phyloP scores from a whole-genome alignment of 2,329 filamentous ascomycete genomes.

The Cladosporium sp. region DNA sequence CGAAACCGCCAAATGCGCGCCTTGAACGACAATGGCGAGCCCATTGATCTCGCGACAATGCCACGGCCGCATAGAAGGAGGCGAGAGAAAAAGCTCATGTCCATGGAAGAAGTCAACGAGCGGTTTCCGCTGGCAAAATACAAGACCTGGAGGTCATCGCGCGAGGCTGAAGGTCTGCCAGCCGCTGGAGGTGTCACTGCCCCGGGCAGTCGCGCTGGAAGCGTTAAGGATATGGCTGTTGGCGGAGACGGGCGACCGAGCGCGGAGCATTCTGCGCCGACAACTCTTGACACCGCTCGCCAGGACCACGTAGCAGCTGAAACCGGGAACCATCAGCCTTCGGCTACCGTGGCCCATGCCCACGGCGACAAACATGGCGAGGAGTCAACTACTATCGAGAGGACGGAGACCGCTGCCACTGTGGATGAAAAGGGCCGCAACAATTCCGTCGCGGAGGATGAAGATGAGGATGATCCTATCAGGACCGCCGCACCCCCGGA shows the following conservation, averaged over 20 bases:
- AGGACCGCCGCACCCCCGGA: conserved; percentile 76
- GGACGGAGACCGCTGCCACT: conserved; percentile 30
- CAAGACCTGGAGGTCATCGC: conserved; percentile 83
- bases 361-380: conserved; percentile 21
- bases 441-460: conserved; percentile 47
- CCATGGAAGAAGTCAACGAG: conserved; percentile 97
- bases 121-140: conserved; percentile 95
- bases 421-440: conserved; percentile 46
- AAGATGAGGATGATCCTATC: conserved; percentile 74
- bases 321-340: conserved; percentile 11
- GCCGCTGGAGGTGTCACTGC: conserved; percentile 76
- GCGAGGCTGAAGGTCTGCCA: conserved; percentile 76
- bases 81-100: conserved; percentile 97
- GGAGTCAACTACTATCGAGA: conserved; percentile 27
- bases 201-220: conserved; percentile 65
- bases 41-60: conserved; percentile 81
- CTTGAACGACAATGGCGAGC: conserved; percentile 71
- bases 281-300: conserved; percentile 36
- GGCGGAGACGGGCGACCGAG: background rate
- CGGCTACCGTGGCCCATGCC: conserved; percentile 8
- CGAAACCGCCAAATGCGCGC: conserved; percentile 73
- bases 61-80: conserved; percentile 77
- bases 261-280: conserved; percentile 20
- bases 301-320: conserved; percentile 44
- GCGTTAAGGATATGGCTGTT: conserved; percentile 48